Evolutionary conservation across 768 basidiomycete genomes (phyloP).

Genomic region (Brasilioporus rufonigricans): DNA sequence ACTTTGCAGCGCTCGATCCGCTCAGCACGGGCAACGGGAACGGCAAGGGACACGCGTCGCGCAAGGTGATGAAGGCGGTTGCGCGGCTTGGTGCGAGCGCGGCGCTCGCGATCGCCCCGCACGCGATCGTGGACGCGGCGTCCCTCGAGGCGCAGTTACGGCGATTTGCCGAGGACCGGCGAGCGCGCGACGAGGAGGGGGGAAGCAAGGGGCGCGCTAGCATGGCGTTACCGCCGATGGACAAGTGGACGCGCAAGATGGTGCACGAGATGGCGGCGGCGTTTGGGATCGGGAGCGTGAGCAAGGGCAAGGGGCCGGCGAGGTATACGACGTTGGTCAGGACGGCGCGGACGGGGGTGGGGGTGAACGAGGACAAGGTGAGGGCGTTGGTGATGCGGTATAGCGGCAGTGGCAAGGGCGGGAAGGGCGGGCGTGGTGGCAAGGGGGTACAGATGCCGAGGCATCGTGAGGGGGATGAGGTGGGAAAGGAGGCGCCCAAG

Average conservation of each 20-base stretch:
- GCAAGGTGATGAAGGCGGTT: constrained; percentile 64
- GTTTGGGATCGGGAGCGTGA: constrained; percentile 76
- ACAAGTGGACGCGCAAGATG: constrained; percentile 63
- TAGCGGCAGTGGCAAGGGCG: constrained; percentile 25
- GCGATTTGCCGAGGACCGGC: constrained; percentile 55
- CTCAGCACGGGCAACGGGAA: constrained; percentile 28
- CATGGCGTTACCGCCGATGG: constrained; percentile 77
- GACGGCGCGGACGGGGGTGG: constrained; percentile 57
- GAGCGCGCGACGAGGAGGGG: background rate
- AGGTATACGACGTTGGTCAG: constrained; percentile 79
- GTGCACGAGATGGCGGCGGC: constrained; percentile 80
- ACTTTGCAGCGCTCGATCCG: constrained; percentile 61
- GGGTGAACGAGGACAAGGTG: constrained; percentile 61
- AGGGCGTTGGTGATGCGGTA: constrained; percentile 37
- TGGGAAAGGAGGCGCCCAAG: constrained; percentile 85
- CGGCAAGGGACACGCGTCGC: constrained; percentile 28
- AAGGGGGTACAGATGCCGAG: constrained; percentile 37
- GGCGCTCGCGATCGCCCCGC: constrained; percentile 30
- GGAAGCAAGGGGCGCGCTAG: constrained; percentile 36
- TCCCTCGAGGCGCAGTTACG: constrained; percentile 72
- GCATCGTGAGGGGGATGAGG: constrained; percentile 82
- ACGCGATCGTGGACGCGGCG: constrained; percentile 59
- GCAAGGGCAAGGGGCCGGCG: constrained; percentile 63
- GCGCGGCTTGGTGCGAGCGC: constrained; percentile 45
- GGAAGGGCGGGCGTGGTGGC: background rate